Conservation (phyloP, 805 yeast genomes). For the Wickerhamomyces rabaulensis region DNA sequence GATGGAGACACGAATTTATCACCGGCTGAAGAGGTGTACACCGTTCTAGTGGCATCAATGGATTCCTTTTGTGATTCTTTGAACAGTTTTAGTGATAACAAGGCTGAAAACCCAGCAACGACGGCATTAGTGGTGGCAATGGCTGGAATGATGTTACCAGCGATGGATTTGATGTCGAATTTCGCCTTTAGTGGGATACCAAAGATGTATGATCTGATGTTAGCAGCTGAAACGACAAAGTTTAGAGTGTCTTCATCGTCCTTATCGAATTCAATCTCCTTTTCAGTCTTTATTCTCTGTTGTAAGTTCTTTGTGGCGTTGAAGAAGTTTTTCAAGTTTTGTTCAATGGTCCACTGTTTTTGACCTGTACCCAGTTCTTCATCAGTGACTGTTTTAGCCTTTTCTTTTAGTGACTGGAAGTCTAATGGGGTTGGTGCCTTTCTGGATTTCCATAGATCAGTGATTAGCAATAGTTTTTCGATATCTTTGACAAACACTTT, state of each 20-base stretch:
- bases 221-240: conserved; percentile 84
- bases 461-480: conserved; percentile 62
- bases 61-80: conserved; percentile 26
- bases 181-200: conserved; percentile 66
- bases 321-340: conserved; percentile 57
- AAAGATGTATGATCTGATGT: conserved; percentile 68
- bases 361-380: conserved; percentile 28
- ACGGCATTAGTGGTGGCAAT: conserved; percentile 97
- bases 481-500: conserved; percentile 75
- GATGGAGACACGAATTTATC: conserved; percentile 66
- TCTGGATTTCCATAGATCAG: conserved; percentile 74
- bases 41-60: conserved; percentile 35
- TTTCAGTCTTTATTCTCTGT: conserved; percentile 35
- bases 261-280: conserved; percentile 70
- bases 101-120: conserved; percentile 81
- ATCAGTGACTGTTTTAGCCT: conserved; percentile 11
- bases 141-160: conserved; percentile 98
- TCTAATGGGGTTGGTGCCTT: conserved; percentile 61
- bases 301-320: conserved; percentile 46
- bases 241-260: conserved; percentile 90
- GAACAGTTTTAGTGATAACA: conserved; percentile 61
- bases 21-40: conserved; percentile 48
- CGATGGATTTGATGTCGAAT: conserved; percentile 88
- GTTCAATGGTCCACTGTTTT: conserved; percentile 53
- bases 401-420: conserved; percentile 19